Evolutionary conservation across 805 yeast species (phyloP), one percentile per base, ranked within the genome.

Genomic region (Candida dajiaensis): DNA sequence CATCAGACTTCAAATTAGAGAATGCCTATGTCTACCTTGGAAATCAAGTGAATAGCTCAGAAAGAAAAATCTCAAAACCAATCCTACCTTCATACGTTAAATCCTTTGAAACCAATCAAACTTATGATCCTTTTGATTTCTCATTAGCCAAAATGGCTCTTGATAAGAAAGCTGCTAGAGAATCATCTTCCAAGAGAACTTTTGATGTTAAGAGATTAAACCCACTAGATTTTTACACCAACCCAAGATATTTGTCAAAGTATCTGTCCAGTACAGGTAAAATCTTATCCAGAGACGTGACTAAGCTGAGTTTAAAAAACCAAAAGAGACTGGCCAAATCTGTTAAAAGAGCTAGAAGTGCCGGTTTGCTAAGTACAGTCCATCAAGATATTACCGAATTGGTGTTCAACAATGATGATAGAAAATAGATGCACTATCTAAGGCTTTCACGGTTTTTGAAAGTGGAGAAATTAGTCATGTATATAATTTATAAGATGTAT

Each of bases 121-220:
- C 79, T 0, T 89, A 89, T 61, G 92, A 85, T 55, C 94, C 96
- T 43, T 83, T 82, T 65, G 95, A 87, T 63, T 87, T 88, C 56
- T 77, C 86, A 26, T 64, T 79, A 57, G 78, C 82, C 40, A 78
- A 76, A 54, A 57, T 78, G 35, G 70, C 73, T 50, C 74, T 79
- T 54, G 81, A 78, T 41, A 70, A 63, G 51, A 73, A 70, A 51
- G 44, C 50, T 21, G 44, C 52, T 35, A 47, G 62, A 48, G 57
- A 57, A 31, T 25, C 29, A 1, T 16, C 54, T 54, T 58, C 52
- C 39, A 59, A 48, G 45, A 60, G 57, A 29, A 62, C 58, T 40
- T 58, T 78, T 53, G 76, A 70, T 49, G 64, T 65, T 48, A 65
- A 71, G 35, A 83, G 79, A 19, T 71, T 83, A 33, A 77, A 86